These are phyloP conservation scores for Ophiostoma sp. DNA, from an alignment of 2,329 filamentous ascomycete species.

Conservation along the genomic window DNA sequence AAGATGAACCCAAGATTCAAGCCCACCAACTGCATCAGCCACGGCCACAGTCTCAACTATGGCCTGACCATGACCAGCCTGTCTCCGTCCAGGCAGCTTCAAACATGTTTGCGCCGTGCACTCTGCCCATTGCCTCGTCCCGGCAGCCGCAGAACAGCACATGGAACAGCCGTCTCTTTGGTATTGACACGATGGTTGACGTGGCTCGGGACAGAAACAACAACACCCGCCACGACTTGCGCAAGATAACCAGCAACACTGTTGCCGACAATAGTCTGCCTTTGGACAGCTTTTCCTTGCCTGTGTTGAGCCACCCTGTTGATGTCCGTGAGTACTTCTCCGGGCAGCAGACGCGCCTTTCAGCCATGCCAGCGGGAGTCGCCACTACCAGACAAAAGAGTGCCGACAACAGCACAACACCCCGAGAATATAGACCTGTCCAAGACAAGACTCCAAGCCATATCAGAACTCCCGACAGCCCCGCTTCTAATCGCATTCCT, in stretches of 20 bases:
- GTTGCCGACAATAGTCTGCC: background rate
- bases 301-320: background rate
- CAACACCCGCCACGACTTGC: background rate
- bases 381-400: background rate
- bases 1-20: background rate
- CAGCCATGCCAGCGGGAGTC: background rate
- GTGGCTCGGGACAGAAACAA: background rate
- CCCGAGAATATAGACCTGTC: background rate
- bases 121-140: background rate
- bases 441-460: background rate
- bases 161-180: conserved; percentile 18
- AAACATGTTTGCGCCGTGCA: background rate
- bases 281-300: background rate
- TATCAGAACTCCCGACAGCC: background rate
- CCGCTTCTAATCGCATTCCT: background rate
- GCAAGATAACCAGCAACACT: background rate
- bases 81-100: too few relatives aligned
- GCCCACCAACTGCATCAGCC: background rate
- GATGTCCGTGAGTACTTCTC: background rate
- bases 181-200: background rate
- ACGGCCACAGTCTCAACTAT: background rate
- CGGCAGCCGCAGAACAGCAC: background rate
- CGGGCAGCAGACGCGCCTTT: background rate
- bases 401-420: background rate
- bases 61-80: background rate